These are phyloP conservation scores for Salix koriyanagi DNA, from an alignment of 345 rosid species.

Conservation along the genomic window DNA sequence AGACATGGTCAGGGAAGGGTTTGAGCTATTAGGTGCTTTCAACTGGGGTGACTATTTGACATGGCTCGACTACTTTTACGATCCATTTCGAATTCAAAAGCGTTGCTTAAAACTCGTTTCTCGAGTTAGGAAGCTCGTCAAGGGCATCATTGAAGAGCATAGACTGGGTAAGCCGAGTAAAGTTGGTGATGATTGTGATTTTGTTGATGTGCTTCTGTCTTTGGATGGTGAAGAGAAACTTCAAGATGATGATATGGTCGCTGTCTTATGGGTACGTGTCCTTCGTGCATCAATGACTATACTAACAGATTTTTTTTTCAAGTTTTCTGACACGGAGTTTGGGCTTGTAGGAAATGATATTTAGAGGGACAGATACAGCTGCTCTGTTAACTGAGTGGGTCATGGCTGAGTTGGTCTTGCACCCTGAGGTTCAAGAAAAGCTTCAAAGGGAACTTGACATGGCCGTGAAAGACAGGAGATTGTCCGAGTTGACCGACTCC, in stretches of 20 bases:
- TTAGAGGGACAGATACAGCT: constrained; percentile 87
- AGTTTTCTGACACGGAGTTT: not conserved
- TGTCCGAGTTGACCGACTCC: constrained; percentile 42
- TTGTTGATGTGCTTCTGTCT: constrained; percentile 74
- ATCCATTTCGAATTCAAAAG: constrained; percentile 45
- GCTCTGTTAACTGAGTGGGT: constrained; percentile 90
- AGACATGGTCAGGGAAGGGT: constrained; percentile 73
- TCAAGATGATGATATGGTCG: constrained; percentile 74
- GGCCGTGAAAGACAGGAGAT: not conserved
- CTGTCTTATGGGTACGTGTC: constrained; percentile 72
- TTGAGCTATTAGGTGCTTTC: constrained; percentile 75
- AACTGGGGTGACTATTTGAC: constrained; percentile 77
- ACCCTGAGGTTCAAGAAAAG: constrained; percentile 56
- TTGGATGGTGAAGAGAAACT: constrained; percentile 72
- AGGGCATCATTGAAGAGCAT: constrained; percentile 56
- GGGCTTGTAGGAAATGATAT: constrained; percentile 69
- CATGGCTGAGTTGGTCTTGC: constrained; percentile 72
- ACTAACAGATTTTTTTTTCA: not conserved
- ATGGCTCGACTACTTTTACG: constrained; percentile 56
- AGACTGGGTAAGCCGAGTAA: constrained; percentile 18
- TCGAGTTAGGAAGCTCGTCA: constrained; percentile 51
- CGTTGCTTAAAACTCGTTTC: constrained; percentile 79
- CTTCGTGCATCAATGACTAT: not conserved
- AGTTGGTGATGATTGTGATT: constrained; percentile 41
- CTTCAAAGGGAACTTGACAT: constrained; percentile 40